Conservation (phyloP, 2,329 filamentous ascomycete genomes). For the Nemania serpens region DNA sequence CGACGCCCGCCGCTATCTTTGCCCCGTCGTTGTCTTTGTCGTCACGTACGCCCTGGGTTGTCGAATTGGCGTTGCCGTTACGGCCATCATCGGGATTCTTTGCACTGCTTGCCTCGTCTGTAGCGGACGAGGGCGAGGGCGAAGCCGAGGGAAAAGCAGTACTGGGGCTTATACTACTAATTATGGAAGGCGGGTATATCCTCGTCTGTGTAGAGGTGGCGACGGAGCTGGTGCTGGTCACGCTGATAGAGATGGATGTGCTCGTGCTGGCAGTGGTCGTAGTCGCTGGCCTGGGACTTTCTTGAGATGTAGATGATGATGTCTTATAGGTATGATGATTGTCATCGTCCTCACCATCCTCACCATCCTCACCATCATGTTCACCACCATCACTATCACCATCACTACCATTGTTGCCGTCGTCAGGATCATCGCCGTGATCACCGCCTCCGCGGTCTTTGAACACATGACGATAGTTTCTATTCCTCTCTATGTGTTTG, state of each 20-base stretch:
- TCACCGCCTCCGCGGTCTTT: background rate
- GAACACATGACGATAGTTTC: background rate
- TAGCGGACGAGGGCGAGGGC: background rate
- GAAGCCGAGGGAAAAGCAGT: background rate
- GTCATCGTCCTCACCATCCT: background rate
- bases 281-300: background rate
- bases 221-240: background rate
- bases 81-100: no score
- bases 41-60: no score
- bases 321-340: no score
- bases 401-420: background rate
- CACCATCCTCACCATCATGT: background rate
- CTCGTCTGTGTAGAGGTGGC: background rate
- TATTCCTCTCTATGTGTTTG: background rate
- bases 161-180: background rate
- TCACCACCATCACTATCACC: background rate
- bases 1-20: slow-evolving; percentile 23
- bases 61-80: no score
- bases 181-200: background rate
- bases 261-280: background rate
- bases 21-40: background rate
- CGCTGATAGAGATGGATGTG: background rate
- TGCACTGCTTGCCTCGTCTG: background rate
- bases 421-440: background rate
- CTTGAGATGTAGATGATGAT: no score